Conservation (phyloP, 441 rosid genomes). For the Daphne laureola region DNA sequence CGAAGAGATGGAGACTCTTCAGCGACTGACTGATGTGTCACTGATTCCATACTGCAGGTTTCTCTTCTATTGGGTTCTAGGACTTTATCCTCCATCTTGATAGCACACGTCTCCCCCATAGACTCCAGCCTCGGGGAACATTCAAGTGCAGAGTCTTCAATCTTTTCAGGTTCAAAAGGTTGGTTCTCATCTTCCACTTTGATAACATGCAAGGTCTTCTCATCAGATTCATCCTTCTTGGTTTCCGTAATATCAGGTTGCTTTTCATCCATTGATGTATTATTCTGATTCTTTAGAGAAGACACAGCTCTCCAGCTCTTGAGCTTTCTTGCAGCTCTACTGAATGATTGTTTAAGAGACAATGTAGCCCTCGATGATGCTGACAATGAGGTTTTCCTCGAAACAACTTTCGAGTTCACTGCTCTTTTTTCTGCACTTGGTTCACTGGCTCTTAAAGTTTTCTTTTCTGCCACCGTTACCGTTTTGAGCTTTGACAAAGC, state of each 20-base stretch:
- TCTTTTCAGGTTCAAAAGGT: slow-evolving; percentile 32
- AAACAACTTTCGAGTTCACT: slow-evolving; percentile 17
- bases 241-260: slow-evolving; percentile 19
- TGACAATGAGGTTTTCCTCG: slow-evolving; percentile 25
- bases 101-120: slow-evolving; percentile 55
- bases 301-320: slow-evolving; percentile 21
- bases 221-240: slow-evolving; percentile 26
- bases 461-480: slow-evolving; percentile 9
- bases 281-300: slow-evolving; percentile 22
- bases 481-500: slow-evolving; percentile 15
- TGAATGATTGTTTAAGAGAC: slow-evolving; percentile 28
- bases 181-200: slow-evolving; percentile 39
- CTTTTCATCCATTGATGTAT: slow-evolving; percentile 18
- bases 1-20: slow-evolving; percentile 16
- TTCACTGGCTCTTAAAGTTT: slow-evolving; percentile 27
- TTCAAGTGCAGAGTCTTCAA: slow-evolving; percentile 27
- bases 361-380: slow-evolving; percentile 20
- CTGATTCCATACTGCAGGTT: slow-evolving; percentile 23
- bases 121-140: slow-evolving; percentile 21
- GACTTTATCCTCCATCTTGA: slow-evolving; percentile 37
- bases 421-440: slow-evolving; percentile 19
- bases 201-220: slow-evolving; percentile 58
- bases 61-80: slow-evolving; percentile 35
- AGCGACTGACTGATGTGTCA: slow-evolving; percentile 20
- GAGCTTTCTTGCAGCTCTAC: slow-evolving; percentile 23